phyloP scores from a whole-genome alignment of 768 basidiomycete species.

The Strobilomyces echinocephalus region DNA sequence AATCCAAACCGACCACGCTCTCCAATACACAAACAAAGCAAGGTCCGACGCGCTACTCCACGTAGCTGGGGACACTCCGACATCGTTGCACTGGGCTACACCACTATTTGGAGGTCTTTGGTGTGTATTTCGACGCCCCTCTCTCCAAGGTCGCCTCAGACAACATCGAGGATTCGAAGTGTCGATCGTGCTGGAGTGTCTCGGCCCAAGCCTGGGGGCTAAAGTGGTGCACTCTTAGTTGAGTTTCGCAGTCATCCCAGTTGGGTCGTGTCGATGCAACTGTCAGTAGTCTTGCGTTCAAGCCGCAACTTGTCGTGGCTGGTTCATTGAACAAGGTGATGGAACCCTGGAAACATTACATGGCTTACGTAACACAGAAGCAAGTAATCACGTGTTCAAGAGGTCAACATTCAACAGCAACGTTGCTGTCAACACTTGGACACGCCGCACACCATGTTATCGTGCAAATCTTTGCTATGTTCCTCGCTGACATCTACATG shows the following conservation, averaged over 20 bases:
- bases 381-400: neutral
- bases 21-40: constrained; percentile 39
- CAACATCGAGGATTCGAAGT: neutral
- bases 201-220: neutral
- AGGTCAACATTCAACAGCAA: too few relatives aligned
- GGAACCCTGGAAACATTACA: neutral
- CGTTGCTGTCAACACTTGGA: too few relatives aligned
- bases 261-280: neutral
- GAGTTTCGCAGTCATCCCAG: neutral
- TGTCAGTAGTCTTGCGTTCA: neutral
- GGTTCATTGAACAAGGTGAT: neutral
- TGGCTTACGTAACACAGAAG: constrained; percentile 15
- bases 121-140: neutral
- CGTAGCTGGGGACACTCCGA: neutral
- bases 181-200: neutral
- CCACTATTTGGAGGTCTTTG: too few relatives aligned
- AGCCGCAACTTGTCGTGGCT: neutral
- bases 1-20: constrained; percentile 41
- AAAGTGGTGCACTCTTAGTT: neutral
- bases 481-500: constrained; percentile 2
- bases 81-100: neutral
- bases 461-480: constrained; percentile 6
- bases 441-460: neutral
- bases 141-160: neutral
- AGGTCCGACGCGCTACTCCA: neutral